phyloP scores from a whole-genome alignment of 1,284 basidiomycete species.

The Trichosporon faecale region DNA sequence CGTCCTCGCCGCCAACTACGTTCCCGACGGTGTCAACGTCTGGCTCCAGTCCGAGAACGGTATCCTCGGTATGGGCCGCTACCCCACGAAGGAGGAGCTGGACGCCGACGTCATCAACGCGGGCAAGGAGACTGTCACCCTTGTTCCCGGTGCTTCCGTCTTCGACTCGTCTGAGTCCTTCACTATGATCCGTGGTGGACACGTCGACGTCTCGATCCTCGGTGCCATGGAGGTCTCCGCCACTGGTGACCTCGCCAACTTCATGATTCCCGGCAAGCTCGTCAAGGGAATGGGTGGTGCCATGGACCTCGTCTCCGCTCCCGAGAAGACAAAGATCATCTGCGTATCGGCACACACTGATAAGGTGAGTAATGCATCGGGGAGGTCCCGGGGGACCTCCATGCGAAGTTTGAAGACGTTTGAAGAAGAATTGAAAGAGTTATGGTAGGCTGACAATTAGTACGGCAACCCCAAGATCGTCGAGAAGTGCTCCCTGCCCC shows the following conservation, averaged over 20 bases:
- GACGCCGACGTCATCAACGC: conserved; percentile 95
- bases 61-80: conserved; percentile 91
- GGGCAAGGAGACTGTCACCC: conserved; percentile 91
- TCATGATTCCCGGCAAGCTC: conserved; percentile 93
- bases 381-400: not conserved
- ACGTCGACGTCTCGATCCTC: conserved; percentile 88
- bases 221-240: conserved; percentile 90
- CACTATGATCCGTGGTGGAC: conserved; percentile 93
- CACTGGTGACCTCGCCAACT: conserved; percentile 89
- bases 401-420: not conserved
- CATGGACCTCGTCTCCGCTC: conserved; percentile 93
- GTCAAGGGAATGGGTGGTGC: conserved; percentile 91
- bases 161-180: conserved; percentile 67
- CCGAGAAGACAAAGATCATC: conserved; percentile 67
- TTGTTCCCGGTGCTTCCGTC: conserved; percentile 84
- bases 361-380: conserved; percentile 5
- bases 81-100: conserved; percentile 79
- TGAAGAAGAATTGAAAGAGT: not conserved
- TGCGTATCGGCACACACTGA: conserved; percentile 58
- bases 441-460: conserved; percentile 58
- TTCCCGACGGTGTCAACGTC: conserved; percentile 70
- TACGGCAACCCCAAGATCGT: conserved; percentile 85
- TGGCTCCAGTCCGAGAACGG: conserved; percentile 96
- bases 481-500: conserved; percentile 73
- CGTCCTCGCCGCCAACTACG: conserved; percentile 82